A percentile compares a stretch with the other conserved stretches of the same genome.
Evolutionary conservation across 2,329 filamentous ascomycete species (phyloP).

Genomic region (Penicillium sp.): DNA sequence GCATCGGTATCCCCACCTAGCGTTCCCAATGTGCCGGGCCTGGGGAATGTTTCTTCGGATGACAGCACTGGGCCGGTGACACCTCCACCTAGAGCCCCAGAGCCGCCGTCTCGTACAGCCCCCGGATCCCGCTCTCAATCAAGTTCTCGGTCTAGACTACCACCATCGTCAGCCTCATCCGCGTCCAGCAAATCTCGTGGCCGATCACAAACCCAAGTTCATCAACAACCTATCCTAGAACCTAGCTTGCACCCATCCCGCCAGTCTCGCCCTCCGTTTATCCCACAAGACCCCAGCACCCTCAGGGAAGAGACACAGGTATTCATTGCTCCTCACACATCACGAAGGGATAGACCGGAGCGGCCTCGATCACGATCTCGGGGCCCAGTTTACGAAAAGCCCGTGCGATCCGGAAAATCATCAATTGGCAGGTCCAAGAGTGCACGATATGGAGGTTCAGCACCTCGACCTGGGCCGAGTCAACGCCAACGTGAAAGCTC

Average conservation of each 20-base stretch:
- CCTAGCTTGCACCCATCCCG: background rate
- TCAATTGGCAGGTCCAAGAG: conserved; percentile 26
- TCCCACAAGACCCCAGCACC: background rate
- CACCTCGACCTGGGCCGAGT: conserved; percentile 7
- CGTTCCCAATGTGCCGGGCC: conserved; percentile 21
- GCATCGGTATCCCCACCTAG: conserved; percentile 15
- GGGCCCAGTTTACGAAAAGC: conserved; percentile 10
- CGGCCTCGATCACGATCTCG: conserved; percentile 14
- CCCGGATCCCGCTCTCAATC: background rate
- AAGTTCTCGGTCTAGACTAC: background rate
- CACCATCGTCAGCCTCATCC: conserved; percentile 5
- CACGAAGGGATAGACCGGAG: conserved; percentile 3
- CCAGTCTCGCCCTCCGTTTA: conserved; percentile 11
- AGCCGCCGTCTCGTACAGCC: background rate
- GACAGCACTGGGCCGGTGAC: conserved; percentile 33
- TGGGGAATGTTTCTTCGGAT: conserved; percentile 31
- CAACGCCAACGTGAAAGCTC: conserved; percentile 17
- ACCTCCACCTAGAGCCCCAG: conserved; percentile 19
- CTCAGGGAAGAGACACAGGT: conserved; percentile 4
- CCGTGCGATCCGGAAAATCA: background rate
- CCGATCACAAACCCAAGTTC: conserved; percentile 5
- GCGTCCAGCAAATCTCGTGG: conserved; percentile 16
- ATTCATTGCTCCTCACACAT: conserved; percentile 13
- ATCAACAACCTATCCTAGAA: conserved; percentile 10
- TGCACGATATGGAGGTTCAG: conserved; percentile 16